Evolutionary conservation across 768 basidiomycete species (phyloP).

Genomic region (Exsudoporus frostii): DNA sequence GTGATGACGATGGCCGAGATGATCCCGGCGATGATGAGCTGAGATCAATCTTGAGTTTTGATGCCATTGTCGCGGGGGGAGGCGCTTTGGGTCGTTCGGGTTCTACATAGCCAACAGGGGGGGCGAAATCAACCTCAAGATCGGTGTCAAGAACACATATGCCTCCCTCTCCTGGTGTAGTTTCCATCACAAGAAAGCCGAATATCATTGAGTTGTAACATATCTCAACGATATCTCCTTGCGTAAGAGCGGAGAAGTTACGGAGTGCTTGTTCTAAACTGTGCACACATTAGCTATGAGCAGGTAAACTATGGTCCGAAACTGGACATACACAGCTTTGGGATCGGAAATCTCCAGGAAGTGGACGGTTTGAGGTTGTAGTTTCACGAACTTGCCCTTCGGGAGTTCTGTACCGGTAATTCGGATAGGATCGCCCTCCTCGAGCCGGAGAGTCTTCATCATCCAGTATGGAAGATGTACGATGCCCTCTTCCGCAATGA

Average conservation of each 20-base stretch:
- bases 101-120: constrained; percentile 92
- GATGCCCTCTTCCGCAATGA: constrained; percentile 94
- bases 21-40: constrained; percentile 84
- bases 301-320: not conserved
- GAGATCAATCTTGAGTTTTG: constrained; percentile 92
- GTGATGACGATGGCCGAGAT: constrained; percentile 72
- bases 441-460: constrained; percentile 94
- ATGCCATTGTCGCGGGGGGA: constrained; percentile 89
- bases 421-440: constrained; percentile 93
- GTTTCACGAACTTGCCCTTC: constrained; percentile 94
- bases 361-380: constrained; percentile 92
- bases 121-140: constrained; percentile 95
- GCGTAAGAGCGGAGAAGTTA: constrained; percentile 87
- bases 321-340: constrained; percentile 83
- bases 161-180: constrained; percentile 79
- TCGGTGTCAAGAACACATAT: constrained; percentile 93
- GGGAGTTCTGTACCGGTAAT: constrained; percentile 84
- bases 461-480: constrained; percentile 99
- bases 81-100: constrained; percentile 83
- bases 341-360: constrained; percentile 97
- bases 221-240: constrained; percentile 97
- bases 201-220: constrained; percentile 96
- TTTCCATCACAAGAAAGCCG: constrained; percentile 94
- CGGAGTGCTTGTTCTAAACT: constrained; percentile 94
- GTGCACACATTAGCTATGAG: constrained; percentile 2